Conservation (phyloP, 2,329 filamentous ascomycete species). For the Diaporthe citriasiana region DNA sequence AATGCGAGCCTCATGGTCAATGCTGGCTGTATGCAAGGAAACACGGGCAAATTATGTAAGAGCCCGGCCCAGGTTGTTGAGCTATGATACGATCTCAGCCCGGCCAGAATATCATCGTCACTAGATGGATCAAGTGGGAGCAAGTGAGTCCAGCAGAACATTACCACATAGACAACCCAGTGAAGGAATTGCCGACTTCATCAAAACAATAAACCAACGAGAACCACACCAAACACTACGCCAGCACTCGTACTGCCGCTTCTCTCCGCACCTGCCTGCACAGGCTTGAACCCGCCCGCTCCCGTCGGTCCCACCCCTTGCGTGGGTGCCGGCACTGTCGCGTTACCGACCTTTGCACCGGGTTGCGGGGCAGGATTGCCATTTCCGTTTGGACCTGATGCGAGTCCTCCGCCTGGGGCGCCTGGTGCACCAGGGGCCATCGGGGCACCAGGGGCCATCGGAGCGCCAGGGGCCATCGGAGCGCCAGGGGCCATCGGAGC, state of each 20-base stretch:
- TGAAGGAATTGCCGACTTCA: neutral
- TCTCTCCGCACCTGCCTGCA: conserved; percentile 31
- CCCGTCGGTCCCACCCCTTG: neutral
- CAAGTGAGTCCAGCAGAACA: neutral
- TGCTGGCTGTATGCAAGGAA: conserved; percentile 68
- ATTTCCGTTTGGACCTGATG: neutral
- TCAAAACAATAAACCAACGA: conserved; percentile 6
- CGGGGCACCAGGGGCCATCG: neutral
- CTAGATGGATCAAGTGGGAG: neutral
- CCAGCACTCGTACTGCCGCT: neutral
- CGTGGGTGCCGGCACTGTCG: conserved; percentile 32
- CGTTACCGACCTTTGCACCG: neutral
- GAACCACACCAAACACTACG: conserved; percentile 6
- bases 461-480: neutral
- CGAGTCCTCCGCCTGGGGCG: neutral
- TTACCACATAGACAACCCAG: neutral
- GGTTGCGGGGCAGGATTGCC: neutral
- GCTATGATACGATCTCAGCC: conserved; percentile 46
- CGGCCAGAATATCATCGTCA: neutral
- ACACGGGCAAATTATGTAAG: conserved; percentile 63
- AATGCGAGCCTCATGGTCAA: conserved; percentile 69
- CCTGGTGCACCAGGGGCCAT: neutral
- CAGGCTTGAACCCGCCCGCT: conserved; percentile 16
- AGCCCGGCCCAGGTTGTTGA: conserved; percentile 53
- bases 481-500: neutral